phyloP scores from a whole-genome alignment of 2,329 filamentous ascomycete genomes.

The Aphanocladium album region DNA sequence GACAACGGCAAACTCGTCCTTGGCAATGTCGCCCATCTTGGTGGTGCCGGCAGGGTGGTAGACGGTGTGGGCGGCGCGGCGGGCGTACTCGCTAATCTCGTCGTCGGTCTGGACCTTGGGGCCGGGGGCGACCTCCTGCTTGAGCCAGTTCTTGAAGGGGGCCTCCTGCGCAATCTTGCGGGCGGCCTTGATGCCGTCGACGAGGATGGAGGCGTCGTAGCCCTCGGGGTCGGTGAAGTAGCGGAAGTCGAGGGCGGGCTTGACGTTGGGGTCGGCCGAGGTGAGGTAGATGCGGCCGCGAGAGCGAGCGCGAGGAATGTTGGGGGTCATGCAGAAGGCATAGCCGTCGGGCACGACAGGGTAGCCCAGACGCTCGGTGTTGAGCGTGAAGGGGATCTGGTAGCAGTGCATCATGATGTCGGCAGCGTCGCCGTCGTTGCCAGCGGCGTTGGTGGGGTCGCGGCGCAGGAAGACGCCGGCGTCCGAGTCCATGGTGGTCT shows the following conservation, averaged over 20 bases:
- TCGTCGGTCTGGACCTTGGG: conserved; percentile 70
- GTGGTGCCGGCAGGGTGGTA: conserved; percentile 88
- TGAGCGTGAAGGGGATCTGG: conserved; percentile 87
- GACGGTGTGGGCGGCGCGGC: conserved; percentile 77
- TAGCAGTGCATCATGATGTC: conserved; percentile 98
- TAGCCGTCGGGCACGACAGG: conserved; percentile 59
- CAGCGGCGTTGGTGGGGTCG: conserved; percentile 61
- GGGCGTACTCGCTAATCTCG: conserved; percentile 74
- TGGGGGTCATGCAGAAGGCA: conserved; percentile 90
- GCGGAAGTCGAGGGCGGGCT: conserved; percentile 80
- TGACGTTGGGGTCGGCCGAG: conserved; percentile 67
- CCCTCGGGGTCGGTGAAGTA: conserved; percentile 86
- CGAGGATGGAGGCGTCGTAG: conserved; percentile 77
- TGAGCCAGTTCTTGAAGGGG: conserved; percentile 79
- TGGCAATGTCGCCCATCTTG: conserved; percentile 74
- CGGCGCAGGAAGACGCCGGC: conserved; percentile 84
- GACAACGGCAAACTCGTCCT: conserved; percentile 73
- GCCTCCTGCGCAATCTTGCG: conserved; percentile 68
- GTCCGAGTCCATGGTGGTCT: conserved; percentile 89
- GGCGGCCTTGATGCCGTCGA: conserved; percentile 71
- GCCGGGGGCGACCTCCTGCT: conserved; percentile 74
- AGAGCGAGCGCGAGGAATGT: conserved; percentile 78
- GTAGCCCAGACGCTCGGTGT: conserved; percentile 76
- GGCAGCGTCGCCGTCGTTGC: conserved; percentile 67
- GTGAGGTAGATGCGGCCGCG: conserved; percentile 74